Base-by-base conservation (phyloP, 208 protist genomes). In the Leishmania tarentolae region DNA sequence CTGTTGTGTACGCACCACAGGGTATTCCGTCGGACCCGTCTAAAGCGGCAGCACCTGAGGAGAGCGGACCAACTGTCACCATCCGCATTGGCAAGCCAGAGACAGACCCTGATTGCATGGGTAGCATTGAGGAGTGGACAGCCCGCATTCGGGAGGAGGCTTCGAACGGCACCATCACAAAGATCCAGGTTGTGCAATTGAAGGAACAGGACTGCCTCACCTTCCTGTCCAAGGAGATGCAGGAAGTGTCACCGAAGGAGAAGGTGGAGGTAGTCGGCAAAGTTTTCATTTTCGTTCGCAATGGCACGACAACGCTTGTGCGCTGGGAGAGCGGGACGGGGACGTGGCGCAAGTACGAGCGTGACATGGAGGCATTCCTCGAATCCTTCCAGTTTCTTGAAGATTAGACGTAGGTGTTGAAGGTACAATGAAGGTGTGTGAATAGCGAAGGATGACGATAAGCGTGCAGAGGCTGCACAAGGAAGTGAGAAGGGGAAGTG, bases 151-250 rank as follows among this genome's bases (percentile, higher is more conserved):
- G 87, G 75, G 72, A 86, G 46, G 93, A 96, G 82, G 85, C 80
- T 2, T 75, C 76, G 24, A 83, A 90, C 69, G 87, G 82, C 52
- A 89, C 82, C 74, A 90, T 95, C 59, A 89, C 81, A 11, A 86
- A 91, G 53, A 89, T 96, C 71, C 73, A 84, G 66, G 56, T 88
- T 35, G 73, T 76, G 6, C 69, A 74, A 21, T 40, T 92, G 69
- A 93, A 92, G 70, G 86, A 53, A 57, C 72, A 88, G 66, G 75
- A 84, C 40, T 96, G 93, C 83, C 80, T 96, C 61, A 92, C 84
- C 17, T 94, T 96, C 85, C 76, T 86, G 28, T 87, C 90, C 40
- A 93, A 93, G 81, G 91, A 88, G 57, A 95, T 95, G 93, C 91
- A 96, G 78, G 93, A 96, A 82, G 79, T 90, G 52, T 91, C 80